Evolutionary conservation across 306 rosid genomes (phyloP).

Genomic region (cucumber (Cucumis sativus)): Cucumber_9930_V3 NC_026657.2:32025501-32026000

Average conservation of each 20-base stretch:
- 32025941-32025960: too few relatives aligned
- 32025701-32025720: not conserved
- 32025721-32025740: not conserved
- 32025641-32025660: not conserved
- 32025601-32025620: not conserved
- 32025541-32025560: too few relatives aligned
- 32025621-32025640: not conserved
- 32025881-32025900: too few relatives aligned
- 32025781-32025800: not conserved
- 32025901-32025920: too few relatives aligned
- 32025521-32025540: too few relatives aligned
- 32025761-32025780: not conserved
- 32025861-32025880: not conserved
- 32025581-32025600: too few relatives aligned
- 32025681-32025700: not conserved
- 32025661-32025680: not conserved
- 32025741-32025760: not conserved
- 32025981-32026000: too few relatives aligned
- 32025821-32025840: not conserved
- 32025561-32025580: too few relatives aligned
- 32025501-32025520: too few relatives aligned
- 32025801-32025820: not conserved
- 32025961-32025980: too few relatives aligned
- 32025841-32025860: not conserved
- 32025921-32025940: too few relatives aligned